These are phyloP conservation scores for Talaromyces liani DNA, from an alignment of 495 filamentous ascomycete genomes.

Conservation along the genomic window DNA sequence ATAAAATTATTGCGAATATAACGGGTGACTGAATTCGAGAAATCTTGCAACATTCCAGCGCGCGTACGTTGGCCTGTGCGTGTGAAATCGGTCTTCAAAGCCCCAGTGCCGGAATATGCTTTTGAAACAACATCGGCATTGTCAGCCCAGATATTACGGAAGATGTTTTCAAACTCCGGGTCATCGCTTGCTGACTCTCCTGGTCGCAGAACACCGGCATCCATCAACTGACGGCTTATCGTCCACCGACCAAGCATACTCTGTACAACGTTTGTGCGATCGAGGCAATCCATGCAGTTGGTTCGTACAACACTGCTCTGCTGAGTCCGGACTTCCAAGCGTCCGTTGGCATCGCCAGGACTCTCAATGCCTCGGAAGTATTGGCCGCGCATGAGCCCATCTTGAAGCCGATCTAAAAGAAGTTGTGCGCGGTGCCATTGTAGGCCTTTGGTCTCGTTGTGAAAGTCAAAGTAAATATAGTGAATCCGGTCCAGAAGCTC, in stretches of 20 bases:
- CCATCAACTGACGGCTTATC: constrained; percentile 77
- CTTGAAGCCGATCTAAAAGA: constrained; percentile 70
- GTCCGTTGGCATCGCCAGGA: constrained; percentile 60
- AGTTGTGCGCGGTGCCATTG: constrained; percentile 88
- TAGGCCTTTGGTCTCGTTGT: constrained; percentile 91
- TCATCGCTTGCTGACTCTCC: constrained; percentile 68
- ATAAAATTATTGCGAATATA: constrained; percentile 88
- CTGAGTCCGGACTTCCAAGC: constrained; percentile 66
- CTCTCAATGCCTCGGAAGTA: constrained; percentile 91
- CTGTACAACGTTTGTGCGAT: constrained; percentile 96
- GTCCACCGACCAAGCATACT: constrained; percentile 87
- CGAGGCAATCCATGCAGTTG: constrained; percentile 98
- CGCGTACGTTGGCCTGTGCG: constrained; percentile 80
- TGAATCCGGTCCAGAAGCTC: constrained; percentile 74
- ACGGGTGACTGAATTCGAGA: constrained; percentile 72
- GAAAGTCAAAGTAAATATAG: constrained; percentile 97
- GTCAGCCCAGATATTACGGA: constrained; percentile 96
- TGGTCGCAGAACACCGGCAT: constrained; percentile 63
- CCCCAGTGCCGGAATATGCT: constrained; percentile 89
- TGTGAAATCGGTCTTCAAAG: constrained; percentile 94
- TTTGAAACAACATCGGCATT: constrained; percentile 93
- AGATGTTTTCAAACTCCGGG: constrained; percentile 70
- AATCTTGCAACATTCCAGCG: constrained; percentile 72
- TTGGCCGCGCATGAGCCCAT: constrained; percentile 63
- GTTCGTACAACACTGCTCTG: constrained; percentile 88